Evolutionary conservation across 2,329 filamentous ascomycete species (phyloP).

Genomic region (Metarhizium humberi): DNA sequence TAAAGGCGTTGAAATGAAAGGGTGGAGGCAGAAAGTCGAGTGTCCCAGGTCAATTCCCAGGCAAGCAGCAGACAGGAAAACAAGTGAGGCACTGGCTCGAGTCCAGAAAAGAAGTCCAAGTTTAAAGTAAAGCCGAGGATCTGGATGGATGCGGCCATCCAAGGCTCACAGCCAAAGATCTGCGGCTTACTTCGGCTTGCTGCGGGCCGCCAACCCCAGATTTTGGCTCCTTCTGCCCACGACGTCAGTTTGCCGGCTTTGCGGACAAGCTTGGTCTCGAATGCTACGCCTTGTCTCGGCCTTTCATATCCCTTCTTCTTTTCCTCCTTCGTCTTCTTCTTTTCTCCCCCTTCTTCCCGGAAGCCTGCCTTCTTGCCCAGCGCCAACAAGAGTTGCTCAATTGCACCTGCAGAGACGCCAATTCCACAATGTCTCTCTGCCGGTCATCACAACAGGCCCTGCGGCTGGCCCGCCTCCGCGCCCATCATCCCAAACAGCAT

Average conservation of each 20-base stretch:
- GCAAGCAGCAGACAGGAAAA: too few species aligned
- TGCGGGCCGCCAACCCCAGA: constrained; percentile 21
- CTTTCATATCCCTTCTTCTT: background rate
- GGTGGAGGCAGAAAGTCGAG: too few species aligned
- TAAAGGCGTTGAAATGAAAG: too few species aligned
- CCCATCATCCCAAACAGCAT: constrained; percentile 19
- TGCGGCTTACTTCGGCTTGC: constrained; percentile 35
- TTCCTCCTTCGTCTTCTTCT: background rate
- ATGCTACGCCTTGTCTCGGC: background rate
- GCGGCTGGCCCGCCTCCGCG: constrained; percentile 17
- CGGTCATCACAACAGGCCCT: constrained; percentile 37
- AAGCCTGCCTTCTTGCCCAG: background rate
- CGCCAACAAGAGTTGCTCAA: background rate
- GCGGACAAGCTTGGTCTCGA: background rate
- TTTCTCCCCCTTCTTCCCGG: background rate
- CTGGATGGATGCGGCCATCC: constrained; percentile 1
- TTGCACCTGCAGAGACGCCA: background rate
- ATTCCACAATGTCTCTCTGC: constrained; percentile 35
- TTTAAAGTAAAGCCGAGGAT: too few species aligned
- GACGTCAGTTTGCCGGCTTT: background rate
- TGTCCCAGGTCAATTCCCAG: too few species aligned
- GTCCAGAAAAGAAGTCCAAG: too few species aligned
- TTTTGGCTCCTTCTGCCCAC: background rate
- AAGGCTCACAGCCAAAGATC: constrained; percentile 6
- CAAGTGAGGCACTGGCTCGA: too few species aligned